Evolutionary conservation across 768 basidiomycete species (phyloP), one percentile per base, ranked within the genome.

Genomic region (Clavulina sp.): DNA sequence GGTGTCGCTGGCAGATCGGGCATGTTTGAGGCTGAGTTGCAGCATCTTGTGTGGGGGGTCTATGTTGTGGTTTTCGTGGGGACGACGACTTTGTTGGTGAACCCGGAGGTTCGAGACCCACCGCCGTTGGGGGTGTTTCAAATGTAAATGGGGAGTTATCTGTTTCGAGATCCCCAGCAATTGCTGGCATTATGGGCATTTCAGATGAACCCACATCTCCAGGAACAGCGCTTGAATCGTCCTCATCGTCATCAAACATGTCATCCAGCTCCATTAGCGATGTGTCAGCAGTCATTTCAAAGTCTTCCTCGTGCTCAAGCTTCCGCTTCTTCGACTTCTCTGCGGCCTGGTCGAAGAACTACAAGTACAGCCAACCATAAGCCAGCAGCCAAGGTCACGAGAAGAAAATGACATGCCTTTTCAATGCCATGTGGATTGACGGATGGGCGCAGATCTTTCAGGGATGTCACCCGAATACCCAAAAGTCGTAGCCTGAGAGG

Each of bases 381-480:
- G 9, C 29, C 9, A 21, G 44, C 4, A 23, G 26, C 19, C 34
- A 21, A n/a, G 44, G 40, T 30, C 36, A 19, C 41, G 29, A 30
- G 49, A 26, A 16, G 33, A 36, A 3, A 50, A 33, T 29, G 30
- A 2, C 19, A 87, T n/a, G n/a, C 89, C 52, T 78, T 73, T 62
- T 83, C 81, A 55, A 95, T 87, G 0, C 85, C 82, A 18, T 58
- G 59, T 21, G 68, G n/a, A n/a, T n/a, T n/a, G n/a, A n/a, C 63
- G 1, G 63, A 66, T 13, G 65, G 70, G 52, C 73, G 73, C 29
- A 92, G 65, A 65, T 99, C 93, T 60, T 84, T 85, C 57, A 99
- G 67, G 56, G 86, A 92, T 3, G 86, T 91, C 6, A 93, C 72
- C 41, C 92, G 71, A 26, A 99, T 67, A 4, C 93, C 93, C 56